A percentile compares a stretch with the other conserved stretches of the same genome.
Evolutionary conservation across 192 early-diverging fungal species (phyloP).

Genomic region (Backusella morwellensis): DNA sequence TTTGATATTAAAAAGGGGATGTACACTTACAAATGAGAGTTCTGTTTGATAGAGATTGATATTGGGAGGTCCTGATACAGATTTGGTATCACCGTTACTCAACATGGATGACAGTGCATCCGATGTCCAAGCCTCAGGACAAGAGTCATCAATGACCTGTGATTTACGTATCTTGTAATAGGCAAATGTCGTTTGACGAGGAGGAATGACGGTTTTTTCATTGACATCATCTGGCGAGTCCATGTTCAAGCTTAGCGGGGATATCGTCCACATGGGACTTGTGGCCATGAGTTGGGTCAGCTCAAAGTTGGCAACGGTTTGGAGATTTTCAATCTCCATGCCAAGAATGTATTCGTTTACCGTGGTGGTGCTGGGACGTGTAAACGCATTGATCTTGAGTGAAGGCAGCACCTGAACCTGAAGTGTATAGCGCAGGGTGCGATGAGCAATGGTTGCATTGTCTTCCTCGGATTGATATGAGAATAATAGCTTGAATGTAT

Average conservation of each 20-base stretch:
- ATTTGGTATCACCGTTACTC: slow-evolving; percentile 29
- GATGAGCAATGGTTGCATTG: slow-evolving; percentile 55
- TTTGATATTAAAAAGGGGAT: slow-evolving; percentile 5
- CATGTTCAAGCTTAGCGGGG: slow-evolving; percentile 45
- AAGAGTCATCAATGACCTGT: neutral
- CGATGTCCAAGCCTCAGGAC: slow-evolving; percentile 49
- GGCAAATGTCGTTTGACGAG: slow-evolving; percentile 55
- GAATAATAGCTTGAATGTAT: slow-evolving; percentile 76
- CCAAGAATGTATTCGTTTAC: slow-evolving; percentile 89
- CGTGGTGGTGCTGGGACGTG: slow-evolving; percentile 71
- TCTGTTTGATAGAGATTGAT: slow-evolving; percentile 47
- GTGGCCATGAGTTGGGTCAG: slow-evolving; percentile 67
- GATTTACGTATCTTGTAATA: slow-evolving; percentile 46
- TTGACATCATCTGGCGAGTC: slow-evolving; percentile 38
- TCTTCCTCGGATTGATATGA: slow-evolving; percentile 78
- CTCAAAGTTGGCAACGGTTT: slow-evolving; percentile 54
- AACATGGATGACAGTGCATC: slow-evolving; percentile 47
- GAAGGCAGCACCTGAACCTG: slow-evolving; percentile 75
- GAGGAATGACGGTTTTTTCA: slow-evolving; percentile 45
- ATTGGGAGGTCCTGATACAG: slow-evolving; percentile 37
- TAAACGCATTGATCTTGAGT: slow-evolving; percentile 92
- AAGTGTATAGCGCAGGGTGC: slow-evolving; percentile 63
- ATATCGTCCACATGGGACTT: slow-evolving; percentile 71
- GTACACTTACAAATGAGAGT: slow-evolving; percentile 45
- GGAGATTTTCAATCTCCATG: slow-evolving; percentile 86